Base-by-base conservation (phyloP, 768 basidiomycete species). In the Cyclocybe aegerita region DNA sequence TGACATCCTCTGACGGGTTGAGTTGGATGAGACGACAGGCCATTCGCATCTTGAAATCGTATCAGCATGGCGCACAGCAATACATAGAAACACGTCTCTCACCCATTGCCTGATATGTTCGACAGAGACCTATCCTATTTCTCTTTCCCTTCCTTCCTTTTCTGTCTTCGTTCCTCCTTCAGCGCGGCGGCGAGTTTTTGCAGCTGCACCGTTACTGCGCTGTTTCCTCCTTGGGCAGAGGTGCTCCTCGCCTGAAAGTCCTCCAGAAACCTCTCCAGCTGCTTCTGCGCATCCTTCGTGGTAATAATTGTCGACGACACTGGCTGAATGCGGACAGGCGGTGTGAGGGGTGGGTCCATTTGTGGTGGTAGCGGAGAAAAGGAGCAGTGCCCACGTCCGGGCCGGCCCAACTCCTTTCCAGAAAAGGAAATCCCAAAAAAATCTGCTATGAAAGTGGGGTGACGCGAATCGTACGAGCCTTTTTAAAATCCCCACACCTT, bases 161-260 rank as follows among this genome's bases (percentile, higher is more conserved):
- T 69, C 43, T 51, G 49, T 49, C 72, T 70, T 29, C 75, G 65
- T 56, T 83, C 76, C 52, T 81, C 79, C 44, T 73, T 72, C 52
- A 84, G 60, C 4, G 82, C 80, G 45, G 71, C 70, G 39, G 70
- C 70, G 43, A 85, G 65, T 61, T 85, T 85, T 60, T 79, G 75
- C 15, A 85, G 69, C 58, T 84, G 83, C 4, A 81, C 81, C 0
- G 75, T 82, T 40, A 82, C 79, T 4, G 82, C 74, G 0, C 75
- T 73, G 53, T 80, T 80, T 3, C 76, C 75, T 8, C 80, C 76
- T 48, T 81, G 78, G 0, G 76, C 66, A 12, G 75, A 70, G 3
- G 72, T 65, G 46, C 72, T 75, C 14, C 79, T 70, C 3, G 67
- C 63, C 56, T 78, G 71, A 53, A 81, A 78, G 46, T 82, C 75